Percentiles rank a stretch among this genome's conserved stretches.
Evolutionary conservation across 768 basidiomycete species (phyloP).

Genomic region (Gloeopeniophorella convolvens): DNA sequence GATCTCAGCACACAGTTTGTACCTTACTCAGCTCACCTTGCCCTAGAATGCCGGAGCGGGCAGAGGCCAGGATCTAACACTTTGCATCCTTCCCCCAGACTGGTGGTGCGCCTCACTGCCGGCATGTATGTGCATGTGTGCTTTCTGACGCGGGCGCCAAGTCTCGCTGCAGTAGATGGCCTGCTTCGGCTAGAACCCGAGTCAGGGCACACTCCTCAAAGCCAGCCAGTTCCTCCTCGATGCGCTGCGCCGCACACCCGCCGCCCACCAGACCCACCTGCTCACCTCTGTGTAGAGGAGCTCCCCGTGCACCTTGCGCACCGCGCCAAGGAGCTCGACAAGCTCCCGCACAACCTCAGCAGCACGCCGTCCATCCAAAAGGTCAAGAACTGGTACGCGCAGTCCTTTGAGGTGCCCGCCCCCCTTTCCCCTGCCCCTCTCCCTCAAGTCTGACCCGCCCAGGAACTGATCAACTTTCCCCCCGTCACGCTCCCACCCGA

Average conservation of each 20-base stretch:
- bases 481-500: slow-evolving; percentile 61
- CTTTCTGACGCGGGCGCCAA: no score
- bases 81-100: slow-evolving; percentile 92
- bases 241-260: slow-evolving; percentile 33
- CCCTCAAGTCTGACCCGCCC: slow-evolving; percentile 6
- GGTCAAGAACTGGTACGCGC: slow-evolving; percentile 98
- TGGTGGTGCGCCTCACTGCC: slow-evolving; percentile 49
- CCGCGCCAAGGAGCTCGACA: slow-evolving; percentile 91
- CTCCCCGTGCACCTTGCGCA: slow-evolving; percentile 95
- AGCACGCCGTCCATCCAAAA: slow-evolving; percentile 89
- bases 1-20: no score
- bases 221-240: slow-evolving; percentile 86
- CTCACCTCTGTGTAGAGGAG: slow-evolving; percentile 64
- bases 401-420: slow-evolving; percentile 84
- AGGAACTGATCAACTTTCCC: slow-evolving; percentile 91
- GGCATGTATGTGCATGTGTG: no score
- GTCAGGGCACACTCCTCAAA: slow-evolving; percentile 88
- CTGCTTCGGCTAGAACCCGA: slow-evolving; percentile 92
- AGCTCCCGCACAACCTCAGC: slow-evolving; percentile 85
- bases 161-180: slow-evolving; percentile 99
- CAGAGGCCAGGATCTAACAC: slow-evolving; percentile 88
- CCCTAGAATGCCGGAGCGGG: no score
- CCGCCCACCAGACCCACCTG: background rate
- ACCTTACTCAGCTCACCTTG: no score
- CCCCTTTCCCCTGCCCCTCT: background rate